Base-by-base conservation (phyloP, 345 rosid genomes). In the Gossypioides kirkii region DNA sequence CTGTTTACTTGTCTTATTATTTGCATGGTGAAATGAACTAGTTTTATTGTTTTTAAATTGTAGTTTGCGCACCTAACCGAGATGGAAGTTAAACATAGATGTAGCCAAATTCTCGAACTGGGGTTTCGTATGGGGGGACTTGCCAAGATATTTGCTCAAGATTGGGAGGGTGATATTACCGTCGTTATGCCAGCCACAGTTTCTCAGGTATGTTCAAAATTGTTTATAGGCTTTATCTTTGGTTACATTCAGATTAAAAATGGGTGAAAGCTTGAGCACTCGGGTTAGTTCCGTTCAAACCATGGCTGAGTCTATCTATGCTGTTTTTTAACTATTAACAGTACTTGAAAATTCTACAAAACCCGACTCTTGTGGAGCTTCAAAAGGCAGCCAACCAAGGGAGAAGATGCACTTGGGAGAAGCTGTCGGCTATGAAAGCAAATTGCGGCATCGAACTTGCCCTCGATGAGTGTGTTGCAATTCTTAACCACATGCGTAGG, bases 351-450 rank as follows among this genome's bases (percentile, higher is more conserved):
- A 84, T 95, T 9, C 84, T 95, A 73, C 97, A 93, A 78, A 95
- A 95, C 77, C 99, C 98, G 13, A 69, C 87, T 9, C 86, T 81
- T 60, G 81, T 81, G 28, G 97, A 89, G 86, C 89, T 91, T 71
- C 93, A 91, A 47, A 91, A 91, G 78, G 97, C 97, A 1, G 83
- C 87, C 70, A 91, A 89, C 87, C 99, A 95, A 80, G 99, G 98
- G 69, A 89, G 99, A 70, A 87, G 99, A 80, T 87, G 99, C 79
- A 95, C 99, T 43, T 93, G 99, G 99, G 99, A 95, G 82, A 95
- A 95, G 91, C 96, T 95, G 58, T 91, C 99, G 3, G 98, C 97
- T 41, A 91, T 93, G 6, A 95, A 95, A 87, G 97, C 96, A 52
- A 91, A 95, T 84, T 95, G 97, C 6, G 97, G 93, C 12, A 95